phyloP scores from a whole-genome alignment of 179 eudicot genomes.

The Nepenthes alata region DNA sequence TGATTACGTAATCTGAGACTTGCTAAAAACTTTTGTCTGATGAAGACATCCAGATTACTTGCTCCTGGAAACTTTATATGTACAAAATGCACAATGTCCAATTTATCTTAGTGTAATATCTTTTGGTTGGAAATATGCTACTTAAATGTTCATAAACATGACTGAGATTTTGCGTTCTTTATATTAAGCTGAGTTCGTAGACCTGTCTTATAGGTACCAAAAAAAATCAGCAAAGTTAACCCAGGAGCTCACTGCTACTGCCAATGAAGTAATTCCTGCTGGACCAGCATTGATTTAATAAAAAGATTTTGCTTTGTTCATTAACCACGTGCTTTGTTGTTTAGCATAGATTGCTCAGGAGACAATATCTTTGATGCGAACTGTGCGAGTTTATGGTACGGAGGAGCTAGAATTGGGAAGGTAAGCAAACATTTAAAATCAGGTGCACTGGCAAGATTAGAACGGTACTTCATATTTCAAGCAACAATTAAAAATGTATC shows the following conservation, averaged over 20 bases:
- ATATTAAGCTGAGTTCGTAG: slow-evolving; percentile 6
- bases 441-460: background rate
- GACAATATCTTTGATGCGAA: slow-evolving; percentile 85
- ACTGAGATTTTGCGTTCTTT: background rate
- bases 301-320: background rate
- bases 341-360: slow-evolving; percentile 86
- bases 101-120: background rate
- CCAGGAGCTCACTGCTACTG: slow-evolving; percentile 84
- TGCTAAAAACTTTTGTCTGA: no score
- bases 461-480: background rate
- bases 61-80: background rate
- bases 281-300: background rate
- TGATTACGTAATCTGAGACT: no score
- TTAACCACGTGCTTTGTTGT: background rate
- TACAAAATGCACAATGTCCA: background rate
- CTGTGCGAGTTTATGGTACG: slow-evolving; percentile 96
- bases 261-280: slow-evolving; percentile 62
- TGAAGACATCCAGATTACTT: no score
- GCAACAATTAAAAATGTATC: slow-evolving; percentile 7
- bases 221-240: slow-evolving; percentile 85
- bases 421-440: slow-evolving; percentile 22
- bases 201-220: slow-evolving; percentile 58
- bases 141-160: background rate
- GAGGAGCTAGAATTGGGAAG: slow-evolving; percentile 74
- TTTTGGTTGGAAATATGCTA: background rate